These are phyloP conservation scores for Hymenotorrendiella dingleyae DNA, from an alignment of 2,329 filamentous ascomycete species.

Conservation along the genomic window DNA sequence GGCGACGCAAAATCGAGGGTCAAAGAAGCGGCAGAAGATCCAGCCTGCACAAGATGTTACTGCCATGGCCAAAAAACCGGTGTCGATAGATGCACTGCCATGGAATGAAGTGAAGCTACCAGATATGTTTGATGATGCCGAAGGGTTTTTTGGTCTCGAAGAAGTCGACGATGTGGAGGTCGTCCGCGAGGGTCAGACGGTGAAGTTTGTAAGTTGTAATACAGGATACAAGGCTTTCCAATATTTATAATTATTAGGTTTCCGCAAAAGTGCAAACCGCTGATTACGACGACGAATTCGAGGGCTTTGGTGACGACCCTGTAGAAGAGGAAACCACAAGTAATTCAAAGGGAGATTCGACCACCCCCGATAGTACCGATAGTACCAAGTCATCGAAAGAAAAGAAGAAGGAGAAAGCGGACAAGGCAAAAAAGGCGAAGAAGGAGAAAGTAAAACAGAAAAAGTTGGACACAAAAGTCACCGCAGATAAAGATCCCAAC, in stretches of 20 bases:
- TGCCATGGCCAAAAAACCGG: constrained; percentile 31
- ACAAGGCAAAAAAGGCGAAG: constrained; percentile 21
- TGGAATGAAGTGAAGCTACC: constrained; percentile 61
- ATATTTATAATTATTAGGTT: constrained; percentile 15
- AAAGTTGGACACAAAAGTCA: constrained; percentile 19
- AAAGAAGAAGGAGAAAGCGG: constrained; percentile 26
- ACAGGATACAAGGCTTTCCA: no score
- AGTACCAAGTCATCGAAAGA: constrained; percentile 23
- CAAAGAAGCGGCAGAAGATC: constrained; percentile 31
- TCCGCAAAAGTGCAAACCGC: constrained; percentile 21
- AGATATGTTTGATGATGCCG: constrained; percentile 78
- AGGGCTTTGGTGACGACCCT: constrained; percentile 53
- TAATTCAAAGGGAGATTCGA: constrained; percentile 22
- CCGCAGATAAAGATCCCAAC: constrained; percentile 27
- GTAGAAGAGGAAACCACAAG: constrained; percentile 29
- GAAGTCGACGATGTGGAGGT: constrained; percentile 89
- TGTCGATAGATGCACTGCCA: constrained; percentile 43
- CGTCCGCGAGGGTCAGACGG: constrained; percentile 55
- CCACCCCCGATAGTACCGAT: constrained; percentile 16
- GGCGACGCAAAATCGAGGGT: constrained; percentile 19
- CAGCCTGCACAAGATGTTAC: constrained; percentile 12
- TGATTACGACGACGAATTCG: constrained; percentile 53
- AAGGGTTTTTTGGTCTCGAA: constrained; percentile 87
- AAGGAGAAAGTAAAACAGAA: constrained; percentile 28
- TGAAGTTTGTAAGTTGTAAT: constrained; percentile 46